Evolutionary conservation across 495 filamentous ascomycete genomes (phyloP).

Genomic region (Lichenothelia convexa): DNA sequence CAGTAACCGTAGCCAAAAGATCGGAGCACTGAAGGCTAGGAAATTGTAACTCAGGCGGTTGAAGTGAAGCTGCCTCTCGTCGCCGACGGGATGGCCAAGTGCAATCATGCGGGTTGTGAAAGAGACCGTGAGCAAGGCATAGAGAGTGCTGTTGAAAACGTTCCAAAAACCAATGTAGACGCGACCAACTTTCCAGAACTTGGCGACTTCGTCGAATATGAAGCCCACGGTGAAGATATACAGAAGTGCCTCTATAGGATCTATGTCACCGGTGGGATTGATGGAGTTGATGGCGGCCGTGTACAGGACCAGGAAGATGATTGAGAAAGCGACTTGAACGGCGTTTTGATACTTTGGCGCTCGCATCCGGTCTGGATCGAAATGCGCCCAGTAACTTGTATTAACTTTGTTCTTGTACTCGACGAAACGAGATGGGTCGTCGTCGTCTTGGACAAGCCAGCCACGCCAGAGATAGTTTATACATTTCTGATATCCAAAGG

Average conservation of each 20-base stretch:
- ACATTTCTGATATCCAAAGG: constrained; percentile 89
- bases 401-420: constrained; percentile 63
- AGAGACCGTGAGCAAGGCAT: constrained; percentile 54
- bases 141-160: constrained; percentile 73
- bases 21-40: constrained; percentile 71
- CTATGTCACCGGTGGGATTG: constrained; percentile 60
- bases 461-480: constrained; percentile 83
- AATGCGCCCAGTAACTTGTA: constrained; percentile 54
- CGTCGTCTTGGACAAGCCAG: constrained; percentile 88
- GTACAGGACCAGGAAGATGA: constrained; percentile 69
- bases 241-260: constrained; percentile 65
- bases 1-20: constrained; percentile 92
- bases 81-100: constrained; percentile 38
- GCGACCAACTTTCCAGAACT: constrained; percentile 82
- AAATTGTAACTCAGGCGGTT: constrained; percentile 86
- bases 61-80: constrained; percentile 35
- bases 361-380: constrained; percentile 87
- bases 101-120: constrained; percentile 65
- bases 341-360: constrained; percentile 82
- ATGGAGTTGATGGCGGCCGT: constrained; percentile 85
- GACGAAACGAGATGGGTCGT: constrained; percentile 70
- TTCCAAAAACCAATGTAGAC: constrained; percentile 92
- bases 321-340: constrained; percentile 65
- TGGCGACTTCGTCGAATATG: constrained; percentile 65
- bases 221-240: constrained; percentile 91